Evolutionary conservation across 176 grass and related monocot genomes (phyloP).

Genomic region (Triticum turgidum): DNA sequence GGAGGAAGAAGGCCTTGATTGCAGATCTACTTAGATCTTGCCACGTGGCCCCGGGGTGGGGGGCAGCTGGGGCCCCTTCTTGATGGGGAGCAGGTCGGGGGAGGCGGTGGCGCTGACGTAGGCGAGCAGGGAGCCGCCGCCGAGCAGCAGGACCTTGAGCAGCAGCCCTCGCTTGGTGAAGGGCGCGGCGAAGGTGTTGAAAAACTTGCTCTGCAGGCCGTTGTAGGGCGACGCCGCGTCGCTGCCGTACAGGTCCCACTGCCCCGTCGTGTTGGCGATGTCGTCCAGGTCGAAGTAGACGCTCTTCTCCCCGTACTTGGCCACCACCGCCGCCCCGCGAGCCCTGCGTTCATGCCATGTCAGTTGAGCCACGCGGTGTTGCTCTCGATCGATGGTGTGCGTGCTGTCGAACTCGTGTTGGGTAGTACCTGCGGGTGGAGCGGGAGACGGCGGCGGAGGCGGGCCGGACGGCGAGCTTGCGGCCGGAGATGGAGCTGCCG

Average conservation of each 20-base stretch:
- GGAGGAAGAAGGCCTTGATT: background rate
- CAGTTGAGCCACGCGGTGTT: no score
- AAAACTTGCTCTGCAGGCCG: slow-evolving; percentile 95
- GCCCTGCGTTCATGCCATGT: slow-evolving; percentile 5
- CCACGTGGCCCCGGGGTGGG: slow-evolving; percentile 65
- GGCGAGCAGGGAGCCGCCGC: slow-evolving; percentile 70
- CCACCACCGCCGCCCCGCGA: slow-evolving; percentile 58
- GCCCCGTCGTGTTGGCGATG: slow-evolving; percentile 88
- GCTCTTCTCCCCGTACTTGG: slow-evolving; percentile 98
- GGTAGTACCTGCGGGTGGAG: slow-evolving; percentile 44
- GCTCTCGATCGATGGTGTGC: no score
- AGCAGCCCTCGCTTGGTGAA: slow-evolving; percentile 97
- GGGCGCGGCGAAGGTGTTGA: slow-evolving; percentile 85
- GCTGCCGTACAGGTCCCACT: slow-evolving; percentile 95
- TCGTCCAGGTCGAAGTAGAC: slow-evolving; percentile 97
- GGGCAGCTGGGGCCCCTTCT: slow-evolving; percentile 95
- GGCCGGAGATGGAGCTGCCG: slow-evolving; percentile 79
- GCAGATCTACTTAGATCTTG: slow-evolving; percentile 60
- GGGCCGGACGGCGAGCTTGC: slow-evolving; percentile 58
- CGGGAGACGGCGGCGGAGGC: slow-evolving; percentile 38
- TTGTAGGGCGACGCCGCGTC: slow-evolving; percentile 96
- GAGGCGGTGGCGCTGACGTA: slow-evolving; percentile 72
- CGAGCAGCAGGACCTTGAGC: slow-evolving; percentile 92
- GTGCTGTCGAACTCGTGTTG: no score
- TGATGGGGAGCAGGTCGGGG: slow-evolving; percentile 84